These are phyloP conservation scores for Melastoma malabathricum DNA, from an alignment of 345 rosid genomes.

Conservation along the genomic window DNA sequence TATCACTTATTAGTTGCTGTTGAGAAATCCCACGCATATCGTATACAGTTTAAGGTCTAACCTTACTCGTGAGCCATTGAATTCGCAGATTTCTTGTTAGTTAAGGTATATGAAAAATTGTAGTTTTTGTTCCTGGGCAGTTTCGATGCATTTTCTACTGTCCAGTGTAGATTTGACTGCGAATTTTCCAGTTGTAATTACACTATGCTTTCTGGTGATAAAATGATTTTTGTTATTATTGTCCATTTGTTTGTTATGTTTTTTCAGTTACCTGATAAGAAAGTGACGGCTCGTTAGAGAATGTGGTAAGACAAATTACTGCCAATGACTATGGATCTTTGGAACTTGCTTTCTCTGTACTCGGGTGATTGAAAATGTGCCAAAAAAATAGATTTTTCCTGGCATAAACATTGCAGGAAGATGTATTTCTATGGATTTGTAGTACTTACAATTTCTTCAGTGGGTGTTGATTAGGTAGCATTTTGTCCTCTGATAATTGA, in stretches of 20 bases:
- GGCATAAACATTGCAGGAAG: slow-evolving; percentile 63
- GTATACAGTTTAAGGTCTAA: too few species aligned
- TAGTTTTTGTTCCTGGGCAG: too few species aligned
- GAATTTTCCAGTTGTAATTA: too few species aligned
- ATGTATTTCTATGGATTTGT: slow-evolving; percentile 66
- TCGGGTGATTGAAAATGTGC: slow-evolving; percentile 28
- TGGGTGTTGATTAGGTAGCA: slow-evolving; percentile 8
- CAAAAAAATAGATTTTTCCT: slow-evolving; percentile 37
- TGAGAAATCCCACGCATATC: too few species aligned
- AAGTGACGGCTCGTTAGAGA: slow-evolving; percentile 25
- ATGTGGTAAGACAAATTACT: slow-evolving; percentile 33
- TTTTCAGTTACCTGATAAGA: slow-evolving; percentile 13
- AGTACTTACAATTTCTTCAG: slow-evolving; percentile 9
- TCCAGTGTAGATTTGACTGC: too few species aligned
- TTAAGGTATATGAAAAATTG: too few species aligned
- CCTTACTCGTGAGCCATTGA: too few species aligned
- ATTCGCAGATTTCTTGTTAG: too few species aligned
- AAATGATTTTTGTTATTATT: neutral
- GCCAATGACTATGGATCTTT: slow-evolving; percentile 19
- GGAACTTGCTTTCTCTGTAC: slow-evolving; percentile 43
- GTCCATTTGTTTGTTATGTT: slow-evolving; percentile 4
- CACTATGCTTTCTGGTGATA: neutral
- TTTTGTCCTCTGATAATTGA: neutral
- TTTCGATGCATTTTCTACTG: too few species aligned
- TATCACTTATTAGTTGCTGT: too few species aligned